Conservation (phyloP, 73 alveolate species). For the Tetrahymena elliotti region DNA sequence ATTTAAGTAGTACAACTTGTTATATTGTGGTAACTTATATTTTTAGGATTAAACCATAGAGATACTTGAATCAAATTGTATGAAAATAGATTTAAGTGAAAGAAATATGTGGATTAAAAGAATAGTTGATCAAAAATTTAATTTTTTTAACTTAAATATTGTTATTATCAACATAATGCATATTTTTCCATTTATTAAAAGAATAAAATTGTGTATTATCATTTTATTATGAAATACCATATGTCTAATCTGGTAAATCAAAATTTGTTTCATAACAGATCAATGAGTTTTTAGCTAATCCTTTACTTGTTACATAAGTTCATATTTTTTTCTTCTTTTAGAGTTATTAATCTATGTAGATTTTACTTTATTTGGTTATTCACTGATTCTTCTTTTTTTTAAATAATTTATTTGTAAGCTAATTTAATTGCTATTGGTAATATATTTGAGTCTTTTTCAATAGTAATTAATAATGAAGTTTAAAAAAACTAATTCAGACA, state of each 20-base stretch:
- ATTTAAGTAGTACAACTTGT: too few relatives aligned
- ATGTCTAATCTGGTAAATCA: background rate
- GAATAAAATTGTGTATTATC: background rate
- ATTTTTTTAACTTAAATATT: background rate
- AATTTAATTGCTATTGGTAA: background rate
- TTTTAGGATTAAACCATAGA: background rate
- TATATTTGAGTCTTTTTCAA: background rate
- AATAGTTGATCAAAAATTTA: background rate
- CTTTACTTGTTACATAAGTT: too few relatives aligned
- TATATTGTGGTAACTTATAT: background rate
- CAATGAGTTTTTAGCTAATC: too few relatives aligned
- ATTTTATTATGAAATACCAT: background rate
- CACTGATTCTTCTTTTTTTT: too few relatives aligned
- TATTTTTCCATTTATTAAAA: background rate
- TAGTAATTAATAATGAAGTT: background rate
- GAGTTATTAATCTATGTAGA: too few relatives aligned
- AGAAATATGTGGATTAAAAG: background rate
- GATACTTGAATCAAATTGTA: background rate
- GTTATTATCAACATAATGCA: background rate
- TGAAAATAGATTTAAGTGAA: background rate
- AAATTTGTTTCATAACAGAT: too few relatives aligned
- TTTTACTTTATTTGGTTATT: background rate
- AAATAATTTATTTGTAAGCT: background rate
- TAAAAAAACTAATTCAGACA: too few relatives aligned
- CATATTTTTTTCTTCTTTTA: too few relatives aligned